phyloP scores from a whole-genome alignment of 2,329 filamentous ascomycete genomes.

The Tolypocladium endophyticum region DNA sequence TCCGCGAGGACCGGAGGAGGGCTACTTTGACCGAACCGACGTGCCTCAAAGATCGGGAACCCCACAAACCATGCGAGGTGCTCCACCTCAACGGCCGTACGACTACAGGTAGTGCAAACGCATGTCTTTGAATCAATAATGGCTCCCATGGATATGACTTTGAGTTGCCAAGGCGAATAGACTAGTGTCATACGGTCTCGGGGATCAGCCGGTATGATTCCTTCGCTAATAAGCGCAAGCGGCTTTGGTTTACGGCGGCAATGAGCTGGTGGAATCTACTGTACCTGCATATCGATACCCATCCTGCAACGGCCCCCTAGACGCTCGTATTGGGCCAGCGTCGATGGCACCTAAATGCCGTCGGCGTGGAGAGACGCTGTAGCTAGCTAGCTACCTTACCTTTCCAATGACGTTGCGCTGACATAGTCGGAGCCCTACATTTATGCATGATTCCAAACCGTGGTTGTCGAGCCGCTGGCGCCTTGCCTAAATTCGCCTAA shows the following conservation, averaged over 20 bases:
- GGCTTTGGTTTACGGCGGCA: background rate
- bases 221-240: background rate
- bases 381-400: background rate
- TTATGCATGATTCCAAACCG: background rate
- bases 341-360: background rate
- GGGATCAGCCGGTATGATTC: background rate
- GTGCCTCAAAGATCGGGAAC: slow-evolving; percentile 17
- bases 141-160: slow-evolving; percentile 24
- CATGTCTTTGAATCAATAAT: slow-evolving; percentile 11
- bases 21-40: background rate
- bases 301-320: background rate
- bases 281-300: background rate
- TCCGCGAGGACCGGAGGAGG: slow-evolving; percentile 15
- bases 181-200: background rate
- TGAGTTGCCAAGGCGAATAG: slow-evolving; percentile 17
- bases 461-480: background rate
- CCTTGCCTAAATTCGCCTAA: background rate
- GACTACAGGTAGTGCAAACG: background rate
- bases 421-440: background rate
- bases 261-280: background rate
- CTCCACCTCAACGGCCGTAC: background rate
- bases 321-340: background rate
- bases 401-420: background rate
- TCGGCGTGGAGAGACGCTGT: background rate
- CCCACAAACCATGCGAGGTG: slow-evolving; percentile 9